Evolutionary conservation across 805 yeast species (phyloP).

Genomic region (Saturnispora zaruensis): DNA sequence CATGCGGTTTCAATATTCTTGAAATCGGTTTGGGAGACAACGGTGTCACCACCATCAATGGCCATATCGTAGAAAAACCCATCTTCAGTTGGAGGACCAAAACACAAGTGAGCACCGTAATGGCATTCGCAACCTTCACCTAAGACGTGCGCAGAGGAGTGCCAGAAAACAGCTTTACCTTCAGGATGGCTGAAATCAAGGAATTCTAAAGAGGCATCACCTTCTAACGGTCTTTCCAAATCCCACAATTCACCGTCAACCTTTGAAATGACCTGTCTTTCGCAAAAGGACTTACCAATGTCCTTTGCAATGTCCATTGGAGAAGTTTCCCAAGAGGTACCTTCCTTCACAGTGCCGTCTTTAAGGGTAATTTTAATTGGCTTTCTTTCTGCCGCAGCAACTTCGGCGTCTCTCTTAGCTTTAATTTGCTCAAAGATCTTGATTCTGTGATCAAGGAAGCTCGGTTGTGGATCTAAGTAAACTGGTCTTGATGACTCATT

Average conservation of each 20-base stretch:
- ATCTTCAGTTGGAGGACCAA: constrained; percentile 96
- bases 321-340: constrained; percentile 79
- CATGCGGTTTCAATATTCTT: constrained; percentile 76
- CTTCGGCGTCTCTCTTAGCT: constrained; percentile 63
- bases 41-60: constrained; percentile 64
- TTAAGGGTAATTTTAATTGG: constrained; percentile 74
- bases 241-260: constrained; percentile 93
- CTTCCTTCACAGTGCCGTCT: constrained; percentile 77
- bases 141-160: constrained; percentile 93
- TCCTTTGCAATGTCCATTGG: constrained; percentile 79
- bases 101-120: constrained; percentile 84
- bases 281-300: constrained; percentile 81
- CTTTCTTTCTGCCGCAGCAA: constrained; percentile 47
- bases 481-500: constrained; percentile 34
- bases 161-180: constrained; percentile 97
- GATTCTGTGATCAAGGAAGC: constrained; percentile 71
- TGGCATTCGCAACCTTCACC: constrained; percentile 98
- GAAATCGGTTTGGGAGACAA: constrained; percentile 77
- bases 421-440: constrained; percentile 72
- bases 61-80: constrained; percentile 98
- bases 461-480: constrained; percentile 69
- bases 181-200: constrained; percentile 90
- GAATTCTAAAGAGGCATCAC: constrained; percentile 59
- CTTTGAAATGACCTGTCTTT: constrained; percentile 84
- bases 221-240: constrained; percentile 86